phyloP scores from a whole-genome alignment of 345 rosid genomes.

The Ceriops tagal region DNA sequence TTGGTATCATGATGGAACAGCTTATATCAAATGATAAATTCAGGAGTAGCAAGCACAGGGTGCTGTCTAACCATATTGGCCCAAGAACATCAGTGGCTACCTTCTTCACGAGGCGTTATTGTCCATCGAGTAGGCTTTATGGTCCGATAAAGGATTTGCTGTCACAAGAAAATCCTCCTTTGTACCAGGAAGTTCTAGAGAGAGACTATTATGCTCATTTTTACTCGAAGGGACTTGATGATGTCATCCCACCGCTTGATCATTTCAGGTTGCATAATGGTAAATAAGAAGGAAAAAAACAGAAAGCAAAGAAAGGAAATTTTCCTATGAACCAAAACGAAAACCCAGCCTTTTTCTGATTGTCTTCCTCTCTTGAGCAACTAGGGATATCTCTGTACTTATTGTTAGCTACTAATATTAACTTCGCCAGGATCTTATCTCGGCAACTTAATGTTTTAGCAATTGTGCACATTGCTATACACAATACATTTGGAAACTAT shows the following conservation, averaged over 20 bases:
- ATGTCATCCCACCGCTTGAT: background rate
- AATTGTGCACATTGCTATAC: too few relatives aligned
- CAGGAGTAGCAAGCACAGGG: conserved; percentile 25
- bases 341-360: too few relatives aligned
- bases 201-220: conserved; percentile 4
- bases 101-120: conserved; percentile 15
- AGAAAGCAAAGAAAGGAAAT: too few relatives aligned
- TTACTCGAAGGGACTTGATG: conserved; percentile 1
- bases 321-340: too few relatives aligned
- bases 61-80: conserved; percentile 20
- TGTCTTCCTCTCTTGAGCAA: too few relatives aligned
- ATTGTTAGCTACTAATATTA: too few relatives aligned
- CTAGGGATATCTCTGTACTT: too few relatives aligned
- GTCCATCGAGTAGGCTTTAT: conserved; percentile 6
- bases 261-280: background rate
- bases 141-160: conserved; percentile 22
- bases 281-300: background rate
- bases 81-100: conserved; percentile 28
- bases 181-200: conserved; percentile 16
- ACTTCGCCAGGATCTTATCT: too few relatives aligned
- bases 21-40: conserved; percentile 21
- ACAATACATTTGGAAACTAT: too few relatives aligned
- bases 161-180: conserved; percentile 20
- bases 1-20: background rate
- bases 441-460: too few relatives aligned